Base-by-base conservation (phyloP, 1,284 basidiomycete species). In the Boletus semigastroideus region DNA sequence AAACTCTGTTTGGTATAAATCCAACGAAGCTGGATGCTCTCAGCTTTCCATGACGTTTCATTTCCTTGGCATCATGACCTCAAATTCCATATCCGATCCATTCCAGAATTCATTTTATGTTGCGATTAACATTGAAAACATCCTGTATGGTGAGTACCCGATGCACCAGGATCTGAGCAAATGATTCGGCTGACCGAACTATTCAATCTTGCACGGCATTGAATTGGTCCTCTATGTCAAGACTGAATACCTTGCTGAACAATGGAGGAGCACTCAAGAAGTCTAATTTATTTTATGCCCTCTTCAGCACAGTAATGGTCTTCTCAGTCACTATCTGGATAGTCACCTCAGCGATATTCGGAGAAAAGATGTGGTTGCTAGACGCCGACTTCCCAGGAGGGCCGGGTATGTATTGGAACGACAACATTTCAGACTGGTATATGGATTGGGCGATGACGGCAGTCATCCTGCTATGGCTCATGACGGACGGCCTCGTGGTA, bases 401-500 rank as follows among this genome's bases (percentile, higher is more conserved):
- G 6, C 42, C 54, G 12, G 12, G 39, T 2, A 54, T 42, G 5
- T 68, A 55, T 17, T 59, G 52, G 52, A 2, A 9, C 9, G 9
- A 19, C 0, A 25, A 59, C 19, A 36, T 45, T 8, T 53, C 58
- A 1, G 14, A 7, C 19, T 65, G 66, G 63, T 66, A 65, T 34
- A 42, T 59, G 43, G 50, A 52, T 28, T 58, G 46, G 42, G 66
- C 51, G 1, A 46, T 43, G n/a, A 49, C 49, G 1, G 12, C 48
- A 7, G 3, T 52, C 17, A 22, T 56, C 33, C 0, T 54, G 2
- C 40, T 67, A 28, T 64, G 68, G 2, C 64, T 65, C 40, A 61
- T 65, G 60, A 65, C 66, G 4, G 64, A 68, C 3, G 66, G 33
- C 3, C 48, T 65, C 9, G 54, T 67, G 65, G 64, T 67, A 40